Conservation (phyloP, 2,329 filamentous ascomycete species). For the Phialocephala sp. region DNA sequence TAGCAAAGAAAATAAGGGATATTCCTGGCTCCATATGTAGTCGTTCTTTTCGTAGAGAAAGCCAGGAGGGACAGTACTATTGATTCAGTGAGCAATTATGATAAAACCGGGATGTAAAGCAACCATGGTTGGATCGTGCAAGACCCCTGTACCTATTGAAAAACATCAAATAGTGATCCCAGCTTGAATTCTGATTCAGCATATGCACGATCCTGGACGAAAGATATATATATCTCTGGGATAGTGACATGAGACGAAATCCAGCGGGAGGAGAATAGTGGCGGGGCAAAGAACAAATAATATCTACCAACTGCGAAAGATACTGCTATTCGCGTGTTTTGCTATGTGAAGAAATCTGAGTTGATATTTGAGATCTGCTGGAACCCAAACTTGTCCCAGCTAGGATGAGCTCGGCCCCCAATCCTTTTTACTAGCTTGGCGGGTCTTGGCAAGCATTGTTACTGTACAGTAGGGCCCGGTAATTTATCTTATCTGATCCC, state of each 20-base stretch:
- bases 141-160: not conserved
- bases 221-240: no score
- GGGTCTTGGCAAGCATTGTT: no score
- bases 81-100: not conserved
- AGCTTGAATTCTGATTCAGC: not conserved
- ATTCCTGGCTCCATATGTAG: not conserved
- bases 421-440: not conserved
- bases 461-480: not conserved
- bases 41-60: no score
- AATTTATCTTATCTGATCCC: conserved; percentile 19
- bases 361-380: no score
- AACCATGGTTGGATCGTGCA: not conserved
- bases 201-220: not conserved
- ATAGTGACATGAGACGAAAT: no score
- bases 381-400: no score
- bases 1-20: not conserved
- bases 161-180: not conserved
- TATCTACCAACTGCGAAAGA: not conserved
- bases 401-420: no score
- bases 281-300: not conserved
- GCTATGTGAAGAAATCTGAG: no score
- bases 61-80: no score
- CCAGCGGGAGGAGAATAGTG: no score
- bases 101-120: not conserved
- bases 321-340: not conserved